Evolutionary conservation across 2,329 filamentous ascomycete genomes (phyloP).

Genomic region (Ophiocordyceps camponoti-saundersi): DNA sequence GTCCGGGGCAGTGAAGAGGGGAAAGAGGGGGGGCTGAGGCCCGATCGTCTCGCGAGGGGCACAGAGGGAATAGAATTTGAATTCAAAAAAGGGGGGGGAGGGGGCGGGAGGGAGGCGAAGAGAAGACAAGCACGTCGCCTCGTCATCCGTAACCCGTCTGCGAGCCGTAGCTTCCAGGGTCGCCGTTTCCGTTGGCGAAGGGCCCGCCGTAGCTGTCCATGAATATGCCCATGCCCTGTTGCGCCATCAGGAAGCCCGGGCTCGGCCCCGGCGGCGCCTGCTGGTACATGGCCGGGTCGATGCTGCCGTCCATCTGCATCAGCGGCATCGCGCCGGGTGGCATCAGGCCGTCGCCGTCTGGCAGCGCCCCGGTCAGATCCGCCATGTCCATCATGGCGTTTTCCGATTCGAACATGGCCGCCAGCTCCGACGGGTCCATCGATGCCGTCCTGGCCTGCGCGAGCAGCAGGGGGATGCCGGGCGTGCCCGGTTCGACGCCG

Average conservation of each 20-base stretch:
- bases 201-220: constrained; percentile 6
- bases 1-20: too few species aligned
- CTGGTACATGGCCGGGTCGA: constrained; percentile 7
- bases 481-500: constrained; percentile 7
- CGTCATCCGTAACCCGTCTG: constrained; percentile 2
- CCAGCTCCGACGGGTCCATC: constrained; percentile 4
- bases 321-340: constrained; percentile 4
- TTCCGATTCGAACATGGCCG: constrained; percentile 8
- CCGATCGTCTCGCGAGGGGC: too few species aligned
- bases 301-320: constrained; percentile 4
- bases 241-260: constrained; percentile 6
- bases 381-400: constrained; percentile 7
- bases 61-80: too few species aligned
- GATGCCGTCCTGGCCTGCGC: constrained; percentile 9
- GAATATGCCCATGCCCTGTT: constrained; percentile 8
- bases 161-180: constrained; percentile 4
- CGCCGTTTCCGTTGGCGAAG: constrained; percentile 5
- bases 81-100: too few species aligned
- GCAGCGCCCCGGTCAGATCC: constrained; percentile 6
- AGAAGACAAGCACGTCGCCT: not conserved
- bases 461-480: constrained; percentile 11
- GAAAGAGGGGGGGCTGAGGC: too few species aligned
- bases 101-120: not conserved
- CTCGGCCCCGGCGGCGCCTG: constrained; percentile 4
- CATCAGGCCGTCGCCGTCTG: constrained; percentile 3